Evolutionary conservation across 176 grass and related monocot genomes (phyloP).

Genomic region (Triticum turgidum): DNA sequence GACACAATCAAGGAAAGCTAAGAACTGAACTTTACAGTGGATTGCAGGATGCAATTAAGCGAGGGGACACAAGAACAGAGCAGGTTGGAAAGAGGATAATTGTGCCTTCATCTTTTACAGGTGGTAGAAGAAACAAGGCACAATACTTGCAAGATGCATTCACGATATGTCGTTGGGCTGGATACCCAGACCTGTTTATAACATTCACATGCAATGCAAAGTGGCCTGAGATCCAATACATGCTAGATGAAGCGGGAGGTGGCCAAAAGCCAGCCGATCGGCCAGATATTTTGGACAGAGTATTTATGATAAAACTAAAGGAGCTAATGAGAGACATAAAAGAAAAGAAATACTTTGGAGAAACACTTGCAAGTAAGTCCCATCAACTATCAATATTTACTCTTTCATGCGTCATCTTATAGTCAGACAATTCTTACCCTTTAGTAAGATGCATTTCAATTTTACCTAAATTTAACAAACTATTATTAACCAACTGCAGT

Average conservation of each 20-base stretch:
- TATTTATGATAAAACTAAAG: not conserved
- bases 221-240: no score
- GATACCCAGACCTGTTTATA: no score
- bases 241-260: no score
- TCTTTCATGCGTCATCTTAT: not conserved
- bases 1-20: not conserved
- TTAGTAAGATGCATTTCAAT: not conserved
- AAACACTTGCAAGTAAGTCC: not conserved
- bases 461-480: not conserved
- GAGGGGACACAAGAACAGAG: not conserved
- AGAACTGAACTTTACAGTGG: not conserved
- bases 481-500: not conserved
- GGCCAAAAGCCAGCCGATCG: no score
- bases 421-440: no score
- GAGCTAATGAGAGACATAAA: not conserved
- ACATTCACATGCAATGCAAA: no score
- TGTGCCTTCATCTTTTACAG: conserved; percentile 11
- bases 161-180: no score
- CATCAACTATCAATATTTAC: not conserved
- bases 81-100: conserved; percentile 6
- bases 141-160: conserved; percentile 4
- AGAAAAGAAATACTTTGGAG: not conserved
- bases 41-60: not conserved
- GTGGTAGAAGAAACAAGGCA: conserved; percentile 8
- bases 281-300: no score